A percentile compares a stretch with the other conserved stretches of the same genome.
phyloP scores from a whole-genome alignment of 768 basidiomycete species.

The Tylopilus rubrobrunneus region DNA sequence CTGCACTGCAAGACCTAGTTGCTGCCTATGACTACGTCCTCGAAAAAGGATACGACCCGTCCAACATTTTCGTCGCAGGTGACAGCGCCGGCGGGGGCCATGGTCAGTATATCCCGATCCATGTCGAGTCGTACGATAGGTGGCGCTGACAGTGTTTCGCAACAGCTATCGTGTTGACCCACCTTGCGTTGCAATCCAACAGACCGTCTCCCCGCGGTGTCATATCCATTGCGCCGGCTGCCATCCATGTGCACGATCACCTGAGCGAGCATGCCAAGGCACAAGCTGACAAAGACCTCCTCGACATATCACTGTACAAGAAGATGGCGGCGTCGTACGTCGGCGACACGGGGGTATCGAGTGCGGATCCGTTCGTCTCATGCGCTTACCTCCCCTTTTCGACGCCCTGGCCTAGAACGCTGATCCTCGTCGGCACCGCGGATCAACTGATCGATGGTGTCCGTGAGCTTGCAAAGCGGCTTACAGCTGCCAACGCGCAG shows the following conservation, averaged over 20 bases:
- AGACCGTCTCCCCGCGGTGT: constrained; percentile 49
- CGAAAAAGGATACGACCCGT: constrained; percentile 16
- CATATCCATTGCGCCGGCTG: constrained; percentile 49
- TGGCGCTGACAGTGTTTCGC: neutral
- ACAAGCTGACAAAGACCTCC: neutral
- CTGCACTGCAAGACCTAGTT: constrained; percentile 19
- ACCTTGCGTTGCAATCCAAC: constrained; percentile 49
- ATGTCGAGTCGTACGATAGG: too few relatives aligned
- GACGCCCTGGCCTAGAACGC: constrained; percentile 19
- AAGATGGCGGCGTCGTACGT: constrained; percentile 4
- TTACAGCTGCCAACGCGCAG: too few relatives aligned
- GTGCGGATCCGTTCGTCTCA: constrained; percentile 17
- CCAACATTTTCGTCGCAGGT: constrained; percentile 19
- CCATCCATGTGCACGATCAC: constrained; percentile 1
- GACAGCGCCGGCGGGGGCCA: constrained; percentile 26
- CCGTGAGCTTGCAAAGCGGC: too few relatives aligned
- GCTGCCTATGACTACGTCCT: constrained; percentile 27
- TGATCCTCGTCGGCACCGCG: neutral
- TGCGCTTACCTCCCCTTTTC: constrained; percentile 11
- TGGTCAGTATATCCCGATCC: constrained; percentile 11
- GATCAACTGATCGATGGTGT: too few relatives aligned
- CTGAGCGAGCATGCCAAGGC: constrained; percentile 1
- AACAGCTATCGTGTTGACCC: constrained; percentile 21
- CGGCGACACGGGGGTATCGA: constrained; percentile 3
- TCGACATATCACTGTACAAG: neutral